These are phyloP conservation scores for Tulasnella sp. DNA, from an alignment of 768 basidiomycete genomes.

Conservation along the genomic window DNA sequence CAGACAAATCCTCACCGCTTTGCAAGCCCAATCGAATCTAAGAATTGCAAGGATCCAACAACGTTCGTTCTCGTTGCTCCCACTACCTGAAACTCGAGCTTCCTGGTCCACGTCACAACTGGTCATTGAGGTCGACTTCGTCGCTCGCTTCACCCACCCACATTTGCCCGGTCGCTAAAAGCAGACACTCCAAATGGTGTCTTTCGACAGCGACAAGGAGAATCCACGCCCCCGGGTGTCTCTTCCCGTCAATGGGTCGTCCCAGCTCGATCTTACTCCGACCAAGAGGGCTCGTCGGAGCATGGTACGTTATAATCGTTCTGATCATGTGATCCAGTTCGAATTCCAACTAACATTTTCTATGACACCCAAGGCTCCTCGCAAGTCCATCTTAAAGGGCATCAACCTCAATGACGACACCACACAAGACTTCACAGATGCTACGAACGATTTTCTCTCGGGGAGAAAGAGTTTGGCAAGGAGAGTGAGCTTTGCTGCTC, in stretches of 20 bases:
- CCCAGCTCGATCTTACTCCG: conserved; percentile 2
- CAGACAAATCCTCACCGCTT: too few species aligned
- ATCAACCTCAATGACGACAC: conserved; percentile 7
- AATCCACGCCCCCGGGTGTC: conserved; percentile 5
- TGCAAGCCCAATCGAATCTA: too few species aligned
- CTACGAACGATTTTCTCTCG: neutral
- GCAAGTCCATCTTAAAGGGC: conserved; percentile 14
- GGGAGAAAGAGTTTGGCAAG: conserved; percentile 8
- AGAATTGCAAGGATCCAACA: too few species aligned
- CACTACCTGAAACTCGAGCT: too few species aligned
- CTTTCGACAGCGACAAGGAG: conserved; percentile 7
- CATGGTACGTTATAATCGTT: neutral
- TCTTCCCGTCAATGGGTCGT: neutral
- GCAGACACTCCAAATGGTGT: neutral
- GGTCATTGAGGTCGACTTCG: too few species aligned
- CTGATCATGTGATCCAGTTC: neutral
- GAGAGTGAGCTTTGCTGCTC: conserved; percentile 15
- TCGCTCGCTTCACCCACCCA: too few species aligned
- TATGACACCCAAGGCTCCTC: conserved; percentile 6
- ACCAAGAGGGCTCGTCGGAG: conserved; percentile 10
- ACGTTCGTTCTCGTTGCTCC: too few species aligned
- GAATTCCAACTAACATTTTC: neutral
- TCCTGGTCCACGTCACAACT: too few species aligned
- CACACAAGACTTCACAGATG: neutral
- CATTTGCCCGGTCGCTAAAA: neutral